phyloP scores from a whole-genome alignment of 176 grass and related monocot genomes.

The Sorghum bicolor region Sorghum_bicolor_NCBIv3 NC_012872.2:62702501-62703000 shows the following conservation, averaged over 20 bases:
- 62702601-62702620: background rate
- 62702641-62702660: background rate
- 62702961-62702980: background rate
- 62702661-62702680: background rate
- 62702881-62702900: background rate
- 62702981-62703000: background rate
- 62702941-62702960: background rate
- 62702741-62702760: background rate
- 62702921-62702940: background rate
- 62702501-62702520: background rate
- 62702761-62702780: background rate
- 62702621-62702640: background rate
- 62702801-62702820: background rate
- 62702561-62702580: conserved; percentile 28
- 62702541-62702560: background rate
- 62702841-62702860: background rate
- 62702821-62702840: background rate
- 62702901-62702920: background rate
- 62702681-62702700: background rate
- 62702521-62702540: background rate
- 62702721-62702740: background rate
- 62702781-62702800: background rate
- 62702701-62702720: background rate
- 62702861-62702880: background rate
- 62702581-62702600: background rate